Percentiles rank a stretch among this genome's conserved stretches.
Evolutionary conservation across 306 rosid genomes (phyloP).

Genomic region (Ormosia semicastrata): DNA sequence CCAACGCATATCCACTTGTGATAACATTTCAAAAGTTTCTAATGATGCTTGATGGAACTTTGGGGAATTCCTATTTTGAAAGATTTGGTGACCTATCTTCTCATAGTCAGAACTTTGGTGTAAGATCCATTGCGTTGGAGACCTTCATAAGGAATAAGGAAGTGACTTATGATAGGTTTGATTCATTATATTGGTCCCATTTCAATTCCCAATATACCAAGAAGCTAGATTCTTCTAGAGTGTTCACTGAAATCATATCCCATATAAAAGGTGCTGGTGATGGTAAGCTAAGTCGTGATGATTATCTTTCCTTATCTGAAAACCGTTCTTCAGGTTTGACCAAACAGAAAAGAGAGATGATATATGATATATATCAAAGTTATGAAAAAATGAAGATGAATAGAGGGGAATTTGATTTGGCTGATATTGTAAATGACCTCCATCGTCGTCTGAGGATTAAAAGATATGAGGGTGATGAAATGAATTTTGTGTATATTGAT

Average conservation of each 20-base stretch:
- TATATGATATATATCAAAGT: slow-evolving; percentile 54
- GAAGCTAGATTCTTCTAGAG: slow-evolving; percentile 59
- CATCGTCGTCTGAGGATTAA: slow-evolving; percentile 47
- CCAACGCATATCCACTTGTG: slow-evolving; percentile 59
- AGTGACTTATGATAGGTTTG: slow-evolving; percentile 65
- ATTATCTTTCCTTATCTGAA: slow-evolving; percentile 48
- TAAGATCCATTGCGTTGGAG: slow-evolving; percentile 53
- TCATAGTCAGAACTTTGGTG: slow-evolving; percentile 21
- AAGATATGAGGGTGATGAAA: slow-evolving; percentile 48
- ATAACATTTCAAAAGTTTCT: slow-evolving; percentile 71
- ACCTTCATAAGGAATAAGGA: slow-evolving; percentile 54
- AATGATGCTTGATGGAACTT: slow-evolving; percentile 82
- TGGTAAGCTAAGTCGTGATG: slow-evolving; percentile 47
- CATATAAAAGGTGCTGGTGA: slow-evolving; percentile 62
- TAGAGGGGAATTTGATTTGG: slow-evolving; percentile 70
- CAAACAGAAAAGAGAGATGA: slow-evolving; percentile 43
- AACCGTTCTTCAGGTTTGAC: slow-evolving; percentile 46
- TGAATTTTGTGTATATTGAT: slow-evolving; percentile 71
- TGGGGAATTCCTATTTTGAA: slow-evolving; percentile 65
- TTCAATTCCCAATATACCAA: slow-evolving; percentile 53
- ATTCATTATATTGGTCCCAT: slow-evolving; percentile 67
- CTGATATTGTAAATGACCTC: slow-evolving; percentile 68
- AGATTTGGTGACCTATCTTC: slow-evolving; percentile 43
- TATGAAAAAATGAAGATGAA: slow-evolving; percentile 69
- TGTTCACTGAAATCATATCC: slow-evolving; percentile 68